Evolutionary conservation across 176 grass and related monocot genomes (phyloP).

Genomic region (Tillandsia fasciculata): DNA sequence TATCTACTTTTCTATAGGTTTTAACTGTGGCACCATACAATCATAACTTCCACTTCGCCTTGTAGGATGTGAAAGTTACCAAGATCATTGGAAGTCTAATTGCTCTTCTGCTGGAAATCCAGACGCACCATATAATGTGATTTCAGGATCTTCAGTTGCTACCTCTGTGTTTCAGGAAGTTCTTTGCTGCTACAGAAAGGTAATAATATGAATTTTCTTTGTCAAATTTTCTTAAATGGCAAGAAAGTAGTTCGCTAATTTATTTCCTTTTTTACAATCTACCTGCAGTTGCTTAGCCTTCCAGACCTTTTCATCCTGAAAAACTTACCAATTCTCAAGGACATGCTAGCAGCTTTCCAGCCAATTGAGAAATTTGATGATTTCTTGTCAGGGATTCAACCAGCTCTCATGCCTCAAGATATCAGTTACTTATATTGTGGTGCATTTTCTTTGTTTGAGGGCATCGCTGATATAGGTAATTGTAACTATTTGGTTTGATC

Average conservation of each 20-base stretch:
- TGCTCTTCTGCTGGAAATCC: slow-evolving; percentile 71
- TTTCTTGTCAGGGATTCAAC: slow-evolving; percentile 40
- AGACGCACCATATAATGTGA: slow-evolving; percentile 47
- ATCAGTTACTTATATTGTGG: slow-evolving; percentile 66
- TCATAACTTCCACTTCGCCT: background rate
- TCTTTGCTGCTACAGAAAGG: slow-evolving; percentile 89
- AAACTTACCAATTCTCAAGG: slow-evolving; percentile 69
- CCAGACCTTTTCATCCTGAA: slow-evolving; percentile 40
- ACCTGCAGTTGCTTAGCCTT: slow-evolving; percentile 51
- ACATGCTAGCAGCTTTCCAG: slow-evolving; percentile 60
- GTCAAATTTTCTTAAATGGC: slow-evolving; percentile 13
- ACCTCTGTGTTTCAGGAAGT: slow-evolving; percentile 67
- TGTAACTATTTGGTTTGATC: slow-evolving; percentile 9
- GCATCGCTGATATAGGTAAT: slow-evolving; percentile 58
- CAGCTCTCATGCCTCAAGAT: slow-evolving; percentile 37
- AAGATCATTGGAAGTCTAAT: slow-evolving; percentile 60
- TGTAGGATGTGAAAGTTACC: slow-evolving; percentile 51
- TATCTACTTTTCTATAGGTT: too few species aligned
- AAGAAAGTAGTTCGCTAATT: slow-evolving; percentile 6
- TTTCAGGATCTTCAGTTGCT: slow-evolving; percentile 48
- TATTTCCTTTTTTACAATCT: slow-evolving; percentile 16
- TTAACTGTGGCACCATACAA: too few species aligned
- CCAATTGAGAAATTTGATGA: slow-evolving; percentile 54
- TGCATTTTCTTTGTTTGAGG: slow-evolving; percentile 55
- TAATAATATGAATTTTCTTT: slow-evolving; percentile 27